Evolutionary conservation across 2,329 filamentous ascomycete genomes (phyloP).

Genomic region (Westerdykella sp.): DNA sequence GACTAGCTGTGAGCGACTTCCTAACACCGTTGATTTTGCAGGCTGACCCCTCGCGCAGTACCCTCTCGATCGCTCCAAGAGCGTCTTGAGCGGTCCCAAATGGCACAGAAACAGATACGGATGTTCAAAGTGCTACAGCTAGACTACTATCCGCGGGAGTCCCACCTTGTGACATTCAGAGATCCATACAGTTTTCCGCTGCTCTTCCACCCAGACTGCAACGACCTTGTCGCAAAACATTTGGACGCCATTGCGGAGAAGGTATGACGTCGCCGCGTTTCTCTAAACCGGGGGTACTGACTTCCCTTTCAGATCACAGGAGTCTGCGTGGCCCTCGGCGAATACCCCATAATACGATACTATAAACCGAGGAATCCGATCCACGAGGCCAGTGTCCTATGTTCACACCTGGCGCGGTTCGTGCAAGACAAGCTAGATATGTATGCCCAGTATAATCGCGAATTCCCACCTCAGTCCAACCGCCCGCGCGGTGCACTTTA

Average conservation of each 20-base stretch:
- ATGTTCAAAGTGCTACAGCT: constrained; percentile 77
- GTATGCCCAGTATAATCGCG: constrained; percentile 75
- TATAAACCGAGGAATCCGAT: constrained; percentile 68
- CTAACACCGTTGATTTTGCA: background rate
- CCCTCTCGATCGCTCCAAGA: constrained; percentile 64
- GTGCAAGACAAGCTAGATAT: constrained; percentile 86
- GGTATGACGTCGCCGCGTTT: constrained; percentile 45
- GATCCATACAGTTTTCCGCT: constrained; percentile 95
- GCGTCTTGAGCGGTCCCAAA: constrained; percentile 65
- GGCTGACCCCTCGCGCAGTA: constrained; percentile 40
- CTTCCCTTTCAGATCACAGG: constrained; percentile 61
- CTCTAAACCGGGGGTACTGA: constrained; percentile 5
- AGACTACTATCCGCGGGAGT: constrained; percentile 86
- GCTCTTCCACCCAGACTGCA: constrained; percentile 86
- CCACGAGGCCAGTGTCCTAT: constrained; percentile 85
- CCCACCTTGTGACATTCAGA: constrained; percentile 81
- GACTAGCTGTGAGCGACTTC: constrained; percentile 54
- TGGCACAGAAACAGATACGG: constrained; percentile 67
- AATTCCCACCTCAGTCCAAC: constrained; percentile 74
- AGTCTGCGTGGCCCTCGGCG: constrained; percentile 84
- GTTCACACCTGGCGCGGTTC: constrained; percentile 80
- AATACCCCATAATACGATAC: constrained; percentile 90
- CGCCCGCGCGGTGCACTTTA: constrained; percentile 77
- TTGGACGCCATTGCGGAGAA: constrained; percentile 83
- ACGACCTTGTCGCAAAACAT: constrained; percentile 72